Evolutionary conservation across 2,329 filamentous ascomycete genomes (phyloP).

Genomic region (Colletotrichum brevisporum): DNA sequence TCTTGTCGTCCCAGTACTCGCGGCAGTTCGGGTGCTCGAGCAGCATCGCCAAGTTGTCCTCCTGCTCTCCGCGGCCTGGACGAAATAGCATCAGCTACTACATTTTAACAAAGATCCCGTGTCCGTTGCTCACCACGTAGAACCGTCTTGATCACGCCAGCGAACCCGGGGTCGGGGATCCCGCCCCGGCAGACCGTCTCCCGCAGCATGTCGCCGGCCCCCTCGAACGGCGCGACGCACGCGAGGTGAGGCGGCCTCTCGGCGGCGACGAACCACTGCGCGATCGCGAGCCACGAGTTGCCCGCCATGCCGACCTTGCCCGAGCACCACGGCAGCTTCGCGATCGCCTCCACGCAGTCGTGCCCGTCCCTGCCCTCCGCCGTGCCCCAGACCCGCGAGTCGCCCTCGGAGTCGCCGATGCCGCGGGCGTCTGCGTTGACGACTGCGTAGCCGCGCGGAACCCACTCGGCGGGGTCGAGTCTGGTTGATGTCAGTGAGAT

Average conservation of each 20-base stretch:
- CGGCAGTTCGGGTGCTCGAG: background rate
- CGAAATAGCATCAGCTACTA: background rate
- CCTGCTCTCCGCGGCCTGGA: background rate
- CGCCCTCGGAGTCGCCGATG: conserved; percentile 13
- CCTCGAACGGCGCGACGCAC: conserved; percentile 19
- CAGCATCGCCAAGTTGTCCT: conserved; percentile 9
- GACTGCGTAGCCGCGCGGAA: conserved; percentile 13
- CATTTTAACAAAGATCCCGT: too few relatives aligned
- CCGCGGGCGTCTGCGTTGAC: conserved; percentile 24
- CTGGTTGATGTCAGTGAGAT: background rate
- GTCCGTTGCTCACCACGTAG: background rate
- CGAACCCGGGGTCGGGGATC: background rate
- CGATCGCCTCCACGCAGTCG: conserved; percentile 27
- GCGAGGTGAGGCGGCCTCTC: conserved; percentile 21
- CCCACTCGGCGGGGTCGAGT: conserved; percentile 27
- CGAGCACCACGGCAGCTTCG: conserved; percentile 21
- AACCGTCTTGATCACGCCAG: background rate
- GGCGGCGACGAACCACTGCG: conserved; percentile 23
- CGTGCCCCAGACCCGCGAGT: conserved; percentile 2
- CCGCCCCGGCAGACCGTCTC: conserved; percentile 9
- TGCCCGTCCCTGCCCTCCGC: conserved; percentile 26
- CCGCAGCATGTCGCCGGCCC: conserved; percentile 14
- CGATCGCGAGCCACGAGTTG: conserved; percentile 18
- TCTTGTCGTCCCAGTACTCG: conserved; percentile 25
- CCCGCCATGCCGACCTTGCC: conserved; percentile 17